Evolutionary conservation across 345 rosid species (phyloP).

Genomic region (Acer negundo): DNA sequence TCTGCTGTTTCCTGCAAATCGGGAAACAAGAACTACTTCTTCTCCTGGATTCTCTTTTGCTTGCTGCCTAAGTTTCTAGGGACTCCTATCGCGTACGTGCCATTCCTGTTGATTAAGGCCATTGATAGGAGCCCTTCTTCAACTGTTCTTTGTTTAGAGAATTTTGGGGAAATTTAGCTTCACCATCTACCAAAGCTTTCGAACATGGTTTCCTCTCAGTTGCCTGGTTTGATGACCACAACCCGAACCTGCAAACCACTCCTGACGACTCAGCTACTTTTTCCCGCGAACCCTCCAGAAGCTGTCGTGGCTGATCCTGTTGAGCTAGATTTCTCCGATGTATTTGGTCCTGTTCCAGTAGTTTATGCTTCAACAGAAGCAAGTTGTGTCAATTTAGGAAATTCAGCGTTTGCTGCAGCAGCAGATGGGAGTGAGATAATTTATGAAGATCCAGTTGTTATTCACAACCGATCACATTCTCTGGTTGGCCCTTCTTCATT

Average conservation of each 20-base stretch:
- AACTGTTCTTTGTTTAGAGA: slow-evolving; percentile 14
- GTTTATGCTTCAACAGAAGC: slow-evolving; percentile 37
- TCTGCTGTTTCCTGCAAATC: slow-evolving; percentile 83
- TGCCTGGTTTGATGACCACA: slow-evolving; percentile 39
- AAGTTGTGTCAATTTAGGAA: slow-evolving; percentile 30
- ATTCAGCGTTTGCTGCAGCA: slow-evolving; percentile 27
- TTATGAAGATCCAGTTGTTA: slow-evolving; percentile 70
- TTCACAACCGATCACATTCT: slow-evolving; percentile 81
- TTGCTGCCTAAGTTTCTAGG: slow-evolving; percentile 69
- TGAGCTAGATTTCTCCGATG: slow-evolving; percentile 75
- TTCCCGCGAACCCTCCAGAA: slow-evolving; percentile 45
- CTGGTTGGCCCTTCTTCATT: slow-evolving; percentile 82
- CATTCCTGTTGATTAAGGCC: slow-evolving; percentile 53
- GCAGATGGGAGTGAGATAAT: slow-evolving; percentile 44
- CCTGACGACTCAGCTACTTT: slow-evolving; percentile 33
- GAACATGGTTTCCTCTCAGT: slow-evolving; percentile 61
- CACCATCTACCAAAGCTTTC: slow-evolving; percentile 21
- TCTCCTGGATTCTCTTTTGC: slow-evolving; percentile 80
- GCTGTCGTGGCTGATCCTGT: slow-evolving; percentile 42
- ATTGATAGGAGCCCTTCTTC: slow-evolving; percentile 47
- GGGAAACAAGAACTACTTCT: slow-evolving; percentile 87
- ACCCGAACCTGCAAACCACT: slow-evolving; percentile 31
- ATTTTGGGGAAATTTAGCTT: slow-evolving; percentile 21
- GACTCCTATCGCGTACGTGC: slow-evolving; percentile 46
- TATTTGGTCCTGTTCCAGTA: slow-evolving; percentile 63